Base-by-base conservation (phyloP, 768 basidiomycete genomes). In the Rhodocollybia butyracea region DNA sequence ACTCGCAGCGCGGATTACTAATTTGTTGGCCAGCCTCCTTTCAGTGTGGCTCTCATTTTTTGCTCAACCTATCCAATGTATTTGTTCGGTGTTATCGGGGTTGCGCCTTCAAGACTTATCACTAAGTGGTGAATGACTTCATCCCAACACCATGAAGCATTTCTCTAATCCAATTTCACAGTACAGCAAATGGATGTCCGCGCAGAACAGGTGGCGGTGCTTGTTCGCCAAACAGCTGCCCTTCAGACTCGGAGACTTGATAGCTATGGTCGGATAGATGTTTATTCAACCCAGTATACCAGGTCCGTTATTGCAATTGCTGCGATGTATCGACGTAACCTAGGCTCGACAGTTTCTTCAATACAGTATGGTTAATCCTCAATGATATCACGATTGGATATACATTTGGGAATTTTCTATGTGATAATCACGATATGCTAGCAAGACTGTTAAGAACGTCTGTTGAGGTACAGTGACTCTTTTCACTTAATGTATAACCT, bases 301-400 rank as follows among this genome's bases (percentile, higher is more conserved):
- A 82, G 80, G 88, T 89, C 59, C 41, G 76, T 63, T 36, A 27
- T 26, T 38, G 19, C 26, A 46, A 34, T 54, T 36, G 5, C n/a
- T 21, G 34, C 40, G 32, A 7, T 31, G 24, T 8, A 22, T 22
- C 8, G 30, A 30, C 15, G 6, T n/a, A 40, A 10, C 32, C 21
- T 38, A 21, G 13, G 21, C 22, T 24, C 5, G 17, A 53, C 39
- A 53, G 51, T 27, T 94, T 96, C 67, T 95, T 91, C 74, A 97
- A 95, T 64, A 85, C 82, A 29, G 76, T 96, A 2, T 98, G 96
- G 96, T 75, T 96, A 2, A 80, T 94, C 27, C 66, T 93, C 61
- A 98, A 98, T 68, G 96, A 98, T 64, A 67, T 94, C 26, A 93
- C 93, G 26, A 76, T 97, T 27, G 96, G 96, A 1, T 69, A 82